Percentiles rank a stretch among this genome's conserved stretches.
phyloP scores from a whole-genome alignment of 306 rosid genomes.

The Acacia confusa region DNA sequence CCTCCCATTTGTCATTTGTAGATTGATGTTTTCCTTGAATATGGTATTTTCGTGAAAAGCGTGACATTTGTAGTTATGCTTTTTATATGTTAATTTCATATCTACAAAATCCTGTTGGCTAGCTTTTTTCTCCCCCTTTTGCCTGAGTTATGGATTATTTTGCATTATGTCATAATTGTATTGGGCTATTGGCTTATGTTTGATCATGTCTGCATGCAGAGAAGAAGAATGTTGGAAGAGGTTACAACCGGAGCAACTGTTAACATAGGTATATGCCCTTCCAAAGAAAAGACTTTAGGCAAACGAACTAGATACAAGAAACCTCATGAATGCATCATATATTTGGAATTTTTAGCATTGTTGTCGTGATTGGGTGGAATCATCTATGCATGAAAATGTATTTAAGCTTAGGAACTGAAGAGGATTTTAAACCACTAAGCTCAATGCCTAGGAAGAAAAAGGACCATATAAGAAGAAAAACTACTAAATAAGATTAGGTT shows the following conservation, averaged over 20 bases:
- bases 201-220: constrained; percentile 45
- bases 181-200: neutral
- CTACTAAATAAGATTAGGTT: neutral
- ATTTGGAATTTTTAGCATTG: neutral
- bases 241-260: constrained; percentile 42
- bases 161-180: neutral
- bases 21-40: neutral
- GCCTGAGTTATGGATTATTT: neutral
- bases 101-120: neutral
- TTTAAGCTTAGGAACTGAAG: neutral
- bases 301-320: neutral
- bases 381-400: neutral
- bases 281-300: neutral
- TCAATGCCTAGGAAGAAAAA: no score
- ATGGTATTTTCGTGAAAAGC: neutral
- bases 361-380: neutral
- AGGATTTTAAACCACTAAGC: neutral
- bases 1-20: neutral
- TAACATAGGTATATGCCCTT: constrained; percentile 44
- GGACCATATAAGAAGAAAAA: neutral
- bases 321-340: neutral
- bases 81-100: neutral
- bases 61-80: neutral
- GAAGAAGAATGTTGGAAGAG: constrained; percentile 45
- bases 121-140: neutral